Base-by-base conservation (phyloP, 495 filamentous ascomycete species). In the Staphylotrichum tortipilum region DNA sequence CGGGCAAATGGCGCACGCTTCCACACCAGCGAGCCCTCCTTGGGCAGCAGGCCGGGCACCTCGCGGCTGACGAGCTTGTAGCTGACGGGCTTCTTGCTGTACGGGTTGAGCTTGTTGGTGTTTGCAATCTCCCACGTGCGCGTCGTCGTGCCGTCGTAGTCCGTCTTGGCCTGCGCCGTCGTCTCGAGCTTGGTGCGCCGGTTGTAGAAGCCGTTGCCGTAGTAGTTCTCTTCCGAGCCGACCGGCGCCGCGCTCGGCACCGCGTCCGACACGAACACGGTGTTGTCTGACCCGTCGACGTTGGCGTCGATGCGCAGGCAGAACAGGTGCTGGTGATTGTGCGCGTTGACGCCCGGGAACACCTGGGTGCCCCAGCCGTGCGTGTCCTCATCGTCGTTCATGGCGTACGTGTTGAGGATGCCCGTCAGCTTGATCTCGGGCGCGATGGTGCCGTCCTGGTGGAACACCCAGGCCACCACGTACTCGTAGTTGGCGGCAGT, bases 401-500 rank as follows among this genome's bases (percentile, higher is more conserved):
- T 83, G 49, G 83, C 71, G 60, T 94, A 95, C 12, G 91, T 97
- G 70, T 95, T 95, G 14, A 97, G 70, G 68, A 97, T 95, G 52
- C 91, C 91, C 2, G 90, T 95, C 40, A 95, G 81, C 65, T 92
- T 95, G 68, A 97, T 85, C 69, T 97, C 91, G 38, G 91, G 83
- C 68, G 95, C 88, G 59, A 96, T 80, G 11, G 89, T 94, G 43
- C 88, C 91, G 57, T 95, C 91, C 66, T 91, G 88, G 34, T 94
- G 88, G 73, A 96, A 89, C 59, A 88, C 82, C 88, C 90, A 95
- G 70, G 92, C 85, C 9, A 72, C 83, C 49, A 88, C 90, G 69
- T 97, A 97, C 68, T 97, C 91, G 70, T 97, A 97, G 71, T 97
- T 97, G 42, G 90, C 89, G 8, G 90, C 91, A 1, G 91, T 97